phyloP scores from a whole-genome alignment of 768 basidiomycete genomes.

The Trametes sanguinea region DNA sequence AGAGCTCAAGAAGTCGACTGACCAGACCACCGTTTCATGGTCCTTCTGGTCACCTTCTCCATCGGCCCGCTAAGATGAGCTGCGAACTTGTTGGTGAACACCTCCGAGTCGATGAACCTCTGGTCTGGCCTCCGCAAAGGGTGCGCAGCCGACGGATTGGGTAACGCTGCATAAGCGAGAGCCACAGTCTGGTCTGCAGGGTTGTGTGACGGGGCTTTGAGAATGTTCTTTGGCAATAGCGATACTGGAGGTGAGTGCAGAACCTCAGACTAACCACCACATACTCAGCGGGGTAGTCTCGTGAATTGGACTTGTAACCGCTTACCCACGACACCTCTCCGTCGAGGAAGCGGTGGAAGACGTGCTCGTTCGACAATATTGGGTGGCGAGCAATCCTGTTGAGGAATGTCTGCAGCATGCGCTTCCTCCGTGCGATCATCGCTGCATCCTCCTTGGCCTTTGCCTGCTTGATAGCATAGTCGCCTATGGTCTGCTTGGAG shows the following conservation, averaged over 20 bases:
- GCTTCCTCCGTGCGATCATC: slow-evolving; percentile 88
- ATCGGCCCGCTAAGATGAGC: slow-evolving; percentile 88
- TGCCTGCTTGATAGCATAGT: slow-evolving; percentile 95
- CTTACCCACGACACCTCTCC: slow-evolving; percentile 95
- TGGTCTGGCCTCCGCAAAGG: slow-evolving; percentile 93
- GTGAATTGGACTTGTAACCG: slow-evolving; percentile 1
- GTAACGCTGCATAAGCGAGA: slow-evolving; percentile 78
- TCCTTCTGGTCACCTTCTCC: slow-evolving; percentile 94
- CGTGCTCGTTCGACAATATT: slow-evolving; percentile 94
- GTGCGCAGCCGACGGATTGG: slow-evolving; percentile 86
- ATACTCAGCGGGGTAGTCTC: not conserved
- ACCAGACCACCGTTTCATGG: slow-evolving; percentile 96
- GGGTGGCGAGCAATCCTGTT: slow-evolving; percentile 89
- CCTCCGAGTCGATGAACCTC: slow-evolving; percentile 93
- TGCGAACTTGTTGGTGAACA: slow-evolving; percentile 94
- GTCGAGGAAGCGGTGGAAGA: slow-evolving; percentile 94
- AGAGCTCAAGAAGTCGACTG: slow-evolving; percentile 29
- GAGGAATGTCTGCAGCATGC: slow-evolving; percentile 94
- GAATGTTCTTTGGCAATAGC: slow-evolving; percentile 89
- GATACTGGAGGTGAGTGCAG: slow-evolving; percentile 91
- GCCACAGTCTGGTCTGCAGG: slow-evolving; percentile 80
- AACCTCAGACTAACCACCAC: slow-evolving; percentile 73
- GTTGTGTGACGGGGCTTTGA: slow-evolving; percentile 94
- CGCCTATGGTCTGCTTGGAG: slow-evolving; percentile 91
- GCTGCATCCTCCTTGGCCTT: slow-evolving; percentile 96